These are phyloP conservation scores for Crithidia acanthocephali DNA, from an alignment of 208 protist species.

Conservation along the genomic window DNA sequence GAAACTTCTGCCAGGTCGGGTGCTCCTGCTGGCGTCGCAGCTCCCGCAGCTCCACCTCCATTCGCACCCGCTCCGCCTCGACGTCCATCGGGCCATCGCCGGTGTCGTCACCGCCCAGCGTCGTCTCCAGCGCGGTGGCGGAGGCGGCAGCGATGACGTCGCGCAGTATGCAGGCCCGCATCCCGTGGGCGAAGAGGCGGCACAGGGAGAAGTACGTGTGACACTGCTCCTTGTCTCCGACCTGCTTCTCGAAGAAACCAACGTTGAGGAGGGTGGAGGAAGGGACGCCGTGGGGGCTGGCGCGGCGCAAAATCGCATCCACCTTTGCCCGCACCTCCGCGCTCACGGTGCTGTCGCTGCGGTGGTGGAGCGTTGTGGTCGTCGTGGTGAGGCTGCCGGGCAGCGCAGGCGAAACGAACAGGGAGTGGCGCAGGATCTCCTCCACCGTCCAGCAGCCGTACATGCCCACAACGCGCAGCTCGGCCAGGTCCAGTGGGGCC, in stretches of 20 bases:
- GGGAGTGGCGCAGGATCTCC: slow-evolving; percentile 37
- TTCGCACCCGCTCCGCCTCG: background rate
- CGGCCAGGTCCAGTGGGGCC: slow-evolving; percentile 16
- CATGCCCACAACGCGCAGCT: slow-evolving; percentile 53
- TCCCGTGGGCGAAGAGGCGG: slow-evolving; percentile 47
- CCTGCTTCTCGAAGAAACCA: slow-evolving; percentile 55
- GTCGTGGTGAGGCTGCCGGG: background rate
- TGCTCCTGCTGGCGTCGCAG: slow-evolving; percentile 8
- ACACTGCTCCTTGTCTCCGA: slow-evolving; percentile 66
- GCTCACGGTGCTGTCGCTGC: background rate
- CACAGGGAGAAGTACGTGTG: slow-evolving; percentile 57
- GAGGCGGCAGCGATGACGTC: slow-evolving; percentile 9
- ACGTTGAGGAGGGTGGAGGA: slow-evolving; percentile 33
- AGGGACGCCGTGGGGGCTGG: slow-evolving; percentile 34
- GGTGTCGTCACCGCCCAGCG: slow-evolving; percentile 3
- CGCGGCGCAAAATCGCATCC: slow-evolving; percentile 19
- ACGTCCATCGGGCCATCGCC: background rate
- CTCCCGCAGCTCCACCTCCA: slow-evolving; percentile 14
- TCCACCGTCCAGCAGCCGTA: slow-evolving; percentile 58
- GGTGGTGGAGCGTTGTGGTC: background rate
- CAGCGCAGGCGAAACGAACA: slow-evolving; percentile 19
- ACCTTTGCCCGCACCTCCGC: background rate
- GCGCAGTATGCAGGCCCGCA: slow-evolving; percentile 33
- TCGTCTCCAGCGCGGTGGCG: background rate
- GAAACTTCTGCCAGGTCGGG: slow-evolving; percentile 6